Evolutionary conservation across 495 filamentous ascomycete species (phyloP), one percentile per base, ranked within the genome.

Genomic region (Aspergillus cristatus): DNA sequence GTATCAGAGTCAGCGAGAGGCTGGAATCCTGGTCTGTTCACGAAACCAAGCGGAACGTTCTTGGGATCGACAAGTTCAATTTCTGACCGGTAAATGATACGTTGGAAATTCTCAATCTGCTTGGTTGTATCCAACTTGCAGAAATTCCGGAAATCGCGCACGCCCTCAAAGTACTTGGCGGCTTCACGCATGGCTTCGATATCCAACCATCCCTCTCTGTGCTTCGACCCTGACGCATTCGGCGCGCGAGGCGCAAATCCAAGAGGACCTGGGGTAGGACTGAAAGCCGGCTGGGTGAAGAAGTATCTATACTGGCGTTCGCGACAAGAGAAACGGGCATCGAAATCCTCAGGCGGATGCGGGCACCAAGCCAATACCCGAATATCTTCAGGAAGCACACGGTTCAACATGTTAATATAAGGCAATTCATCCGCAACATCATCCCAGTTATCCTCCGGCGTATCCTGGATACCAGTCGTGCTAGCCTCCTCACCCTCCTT

Each of bases 121-220:
- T 95, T 96, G 46, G 66, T 74, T 0, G 77, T 68, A 62, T 98
- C 93, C 26, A 95, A 60, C 55, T 89, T 89, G 70, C 89, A 96
- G 63, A 97, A 90, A 54, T 98, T 98, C 10, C 91, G 78, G 65
- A 97, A 97, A 60, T 98, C 93, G 63, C 96, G 86, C 16, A 75
- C 50, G 7, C 91, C 93, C 46, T 85, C 76, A 42, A 84, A 87
- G 32, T 75, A 58, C 51, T 74, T 78, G 18, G 90, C 90, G 1
- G 84, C 93, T 48, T 74, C 59, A 2, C 76, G 73, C 91, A 98
- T 98, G 12, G 79, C 79, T 6, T 77, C 78, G 32, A 97, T 87
- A 60, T 96, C 79, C 7, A 98, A 64, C 65, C 66, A 77, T 33
- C 76, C 78, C 44, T 71, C 67, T 46, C 69, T 54, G 36, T 49